A percentile compares a stretch with the other conserved stretches of the same genome.
Conservation (phyloP, 257 asterid species). For the Fraxinus excelsior region DNA sequence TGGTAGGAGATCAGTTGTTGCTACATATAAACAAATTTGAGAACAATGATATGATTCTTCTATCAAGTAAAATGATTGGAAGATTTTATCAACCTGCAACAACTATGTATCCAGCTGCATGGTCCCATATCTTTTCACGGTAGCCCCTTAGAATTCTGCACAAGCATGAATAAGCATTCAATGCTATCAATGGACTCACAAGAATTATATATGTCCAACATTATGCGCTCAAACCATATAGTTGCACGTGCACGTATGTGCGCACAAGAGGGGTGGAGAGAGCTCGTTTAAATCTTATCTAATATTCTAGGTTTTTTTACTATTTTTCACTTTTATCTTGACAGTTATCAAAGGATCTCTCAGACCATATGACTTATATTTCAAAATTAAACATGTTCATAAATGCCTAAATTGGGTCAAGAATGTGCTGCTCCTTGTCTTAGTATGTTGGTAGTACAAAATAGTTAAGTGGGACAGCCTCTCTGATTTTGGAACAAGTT, state of each 20-base stretch:
- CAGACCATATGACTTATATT: slow-evolving; percentile 1
- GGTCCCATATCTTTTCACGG: slow-evolving; percentile 99
- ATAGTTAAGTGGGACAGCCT: background rate
- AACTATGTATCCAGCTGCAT: slow-evolving; percentile 92
- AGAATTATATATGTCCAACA: background rate
- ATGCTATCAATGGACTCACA: slow-evolving; percentile 3
- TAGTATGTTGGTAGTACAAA: background rate
- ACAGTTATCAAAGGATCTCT: background rate
- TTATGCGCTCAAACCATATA: slow-evolving; percentile 14
- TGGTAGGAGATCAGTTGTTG: slow-evolving; percentile 10
- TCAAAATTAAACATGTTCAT: slow-evolving; percentile 1
- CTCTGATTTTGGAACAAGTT: too few species aligned
- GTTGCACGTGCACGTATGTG: background rate
- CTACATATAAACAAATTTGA: background rate
- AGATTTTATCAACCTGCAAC: slow-evolving; percentile 63
- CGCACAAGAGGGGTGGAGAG: background rate
- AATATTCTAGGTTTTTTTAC: slow-evolving; percentile 2
- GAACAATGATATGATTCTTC: background rate
- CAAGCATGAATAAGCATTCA: slow-evolving; percentile 19
- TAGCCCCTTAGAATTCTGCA: slow-evolving; percentile 88
- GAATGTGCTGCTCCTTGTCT: background rate
- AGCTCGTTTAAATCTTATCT: slow-evolving; percentile 1
- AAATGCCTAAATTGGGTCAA: background rate
- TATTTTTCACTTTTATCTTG: background rate
- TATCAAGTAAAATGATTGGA: background rate